These are phyloP conservation scores for Chlorella sp. DNA, from an alignment of 139 green algal species.

Conservation along the genomic window DNA sequence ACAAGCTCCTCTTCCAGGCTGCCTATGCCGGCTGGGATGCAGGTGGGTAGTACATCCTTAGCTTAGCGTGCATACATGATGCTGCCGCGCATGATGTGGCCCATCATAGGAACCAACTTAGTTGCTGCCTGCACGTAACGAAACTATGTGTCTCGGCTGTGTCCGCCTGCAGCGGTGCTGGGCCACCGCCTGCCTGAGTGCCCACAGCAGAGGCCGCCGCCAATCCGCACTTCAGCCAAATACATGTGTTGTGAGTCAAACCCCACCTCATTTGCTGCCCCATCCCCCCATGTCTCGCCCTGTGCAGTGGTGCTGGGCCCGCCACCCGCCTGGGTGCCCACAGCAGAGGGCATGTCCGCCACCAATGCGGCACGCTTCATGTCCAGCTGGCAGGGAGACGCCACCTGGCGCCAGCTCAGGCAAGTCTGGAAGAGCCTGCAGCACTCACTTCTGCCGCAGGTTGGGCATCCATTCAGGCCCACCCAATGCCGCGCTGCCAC, in stretches of 20 bases:
- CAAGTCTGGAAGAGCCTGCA: not conserved
- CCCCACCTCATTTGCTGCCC: not conserved
- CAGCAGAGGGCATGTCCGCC: not conserved
- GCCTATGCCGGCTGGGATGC: constrained; percentile 60
- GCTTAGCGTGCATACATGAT: not conserved
- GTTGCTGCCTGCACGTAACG: not conserved
- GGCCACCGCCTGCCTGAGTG: constrained; percentile 71
- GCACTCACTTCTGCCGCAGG: not conserved
- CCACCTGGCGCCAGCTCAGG: not conserved
- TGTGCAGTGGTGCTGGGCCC: constrained; percentile 50
- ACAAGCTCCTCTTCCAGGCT: constrained; percentile 55
- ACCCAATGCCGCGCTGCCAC: not conserved
- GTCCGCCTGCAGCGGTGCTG: constrained; percentile 24
- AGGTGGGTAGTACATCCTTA: not conserved
- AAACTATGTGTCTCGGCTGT: no score
- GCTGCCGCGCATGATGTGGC: not conserved
- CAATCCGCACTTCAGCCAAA: constrained; percentile 76
- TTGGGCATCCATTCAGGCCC: not conserved
- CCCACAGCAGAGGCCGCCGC: constrained; percentile 48
- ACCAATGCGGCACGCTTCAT: constrained; percentile 78
- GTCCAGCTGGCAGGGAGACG: constrained; percentile 41
- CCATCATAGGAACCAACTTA: no score
- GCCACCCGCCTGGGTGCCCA: constrained; percentile 71
- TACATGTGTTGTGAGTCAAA: no score
- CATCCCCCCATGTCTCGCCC: not conserved